Evolutionary conservation across 2,329 filamentous ascomycete genomes (phyloP), one percentile per base, ranked within the genome.

Genomic region (Tricladium varicosporioides): DNA sequence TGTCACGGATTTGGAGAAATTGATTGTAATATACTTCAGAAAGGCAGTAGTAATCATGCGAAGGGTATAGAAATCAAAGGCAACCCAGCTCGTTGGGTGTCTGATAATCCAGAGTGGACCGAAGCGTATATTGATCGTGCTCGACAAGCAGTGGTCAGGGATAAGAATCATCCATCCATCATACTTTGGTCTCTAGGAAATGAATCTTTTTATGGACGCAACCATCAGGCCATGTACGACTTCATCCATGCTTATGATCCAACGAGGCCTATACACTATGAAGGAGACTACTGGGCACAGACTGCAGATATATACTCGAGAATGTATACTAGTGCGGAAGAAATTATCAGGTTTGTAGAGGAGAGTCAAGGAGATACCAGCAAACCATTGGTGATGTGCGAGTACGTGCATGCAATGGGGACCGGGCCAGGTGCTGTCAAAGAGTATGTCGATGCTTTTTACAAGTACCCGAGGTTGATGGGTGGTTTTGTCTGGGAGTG

Each of bases 171-270:
- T 62, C 71, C 87, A 0, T 85, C 79, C n/a, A 77, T 91, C 50
- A 83, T 91, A 49, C 81, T 89, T 44, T 91, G 88, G 88, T 87
- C 83, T 48, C 75, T 91, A 0, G 88, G 87, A 0, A 91, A 91
- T 64, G 87, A 91, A 67, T 81, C 86, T 0, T 90, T 88, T 67
- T 89, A 88, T 64, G 87, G 87, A 0, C 73, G 75, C 8, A 90
- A 91, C 65, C 84, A 87, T 65, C 77, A 76, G 47, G 82, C 81
- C 33, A 91, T 91, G 87, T 85, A 85, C 63, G 70, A 80, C 2
- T 82, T 76, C 69, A 76, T 78, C 57, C 80, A 80, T 53, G 58
- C 66, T 0, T 72, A 73, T 40, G 82, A 85, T 62, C 70, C 74
- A 2, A 78, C 74, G n/a, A 71, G 82, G 49, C 76, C 76, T 1